phyloP scores from a whole-genome alignment of 2,329 filamentous ascomycete genomes.

The Scedosporium apiospermum region DNA sequence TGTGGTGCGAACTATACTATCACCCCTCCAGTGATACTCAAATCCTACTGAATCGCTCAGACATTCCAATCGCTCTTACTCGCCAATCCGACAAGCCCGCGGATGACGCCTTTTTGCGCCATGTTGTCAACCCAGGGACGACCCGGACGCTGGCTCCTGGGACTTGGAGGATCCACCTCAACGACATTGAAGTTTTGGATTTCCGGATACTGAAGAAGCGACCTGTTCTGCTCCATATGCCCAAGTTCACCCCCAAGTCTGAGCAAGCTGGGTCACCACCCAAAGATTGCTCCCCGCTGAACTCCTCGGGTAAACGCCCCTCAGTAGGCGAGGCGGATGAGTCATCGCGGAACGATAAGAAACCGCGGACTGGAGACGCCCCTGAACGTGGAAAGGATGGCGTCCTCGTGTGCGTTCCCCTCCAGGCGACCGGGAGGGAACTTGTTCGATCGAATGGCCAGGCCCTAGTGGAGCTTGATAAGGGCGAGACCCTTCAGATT shows the following conservation, averaged over 20 bases:
- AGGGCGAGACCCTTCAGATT: slow-evolving; percentile 38
- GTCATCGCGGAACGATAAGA: slow-evolving; percentile 3
- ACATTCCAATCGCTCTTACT: slow-evolving; percentile 39
- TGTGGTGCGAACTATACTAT: slow-evolving; percentile 54
- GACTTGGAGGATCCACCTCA: slow-evolving; percentile 46
- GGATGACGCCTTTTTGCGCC: background rate
- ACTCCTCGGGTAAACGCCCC: slow-evolving; percentile 42
- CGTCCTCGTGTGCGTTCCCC: slow-evolving; percentile 6
- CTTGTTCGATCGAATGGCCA: slow-evolving; percentile 36
- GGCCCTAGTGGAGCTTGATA: slow-evolving; percentile 39
- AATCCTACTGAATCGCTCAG: slow-evolving; percentile 46
- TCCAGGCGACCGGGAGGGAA: slow-evolving; percentile 25
- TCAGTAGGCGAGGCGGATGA: slow-evolving; percentile 16
- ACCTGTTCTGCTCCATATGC: slow-evolving; percentile 28
- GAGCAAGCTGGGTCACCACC: slow-evolving; percentile 18
- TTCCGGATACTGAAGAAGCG: slow-evolving; percentile 49
- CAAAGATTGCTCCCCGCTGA: slow-evolving; percentile 25
- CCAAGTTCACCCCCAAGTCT: background rate
- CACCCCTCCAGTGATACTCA: slow-evolving; percentile 49
- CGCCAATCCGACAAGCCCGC: background rate
- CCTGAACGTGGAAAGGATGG: slow-evolving; percentile 7
- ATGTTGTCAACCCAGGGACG: slow-evolving; percentile 28
- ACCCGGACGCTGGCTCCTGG: slow-evolving; percentile 41
- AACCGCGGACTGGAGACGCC: slow-evolving; percentile 1
- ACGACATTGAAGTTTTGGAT: slow-evolving; percentile 40